Evolutionary conservation across 1,284 basidiomycete genomes (phyloP).

Genomic region (Gomphus sp.): DNA sequence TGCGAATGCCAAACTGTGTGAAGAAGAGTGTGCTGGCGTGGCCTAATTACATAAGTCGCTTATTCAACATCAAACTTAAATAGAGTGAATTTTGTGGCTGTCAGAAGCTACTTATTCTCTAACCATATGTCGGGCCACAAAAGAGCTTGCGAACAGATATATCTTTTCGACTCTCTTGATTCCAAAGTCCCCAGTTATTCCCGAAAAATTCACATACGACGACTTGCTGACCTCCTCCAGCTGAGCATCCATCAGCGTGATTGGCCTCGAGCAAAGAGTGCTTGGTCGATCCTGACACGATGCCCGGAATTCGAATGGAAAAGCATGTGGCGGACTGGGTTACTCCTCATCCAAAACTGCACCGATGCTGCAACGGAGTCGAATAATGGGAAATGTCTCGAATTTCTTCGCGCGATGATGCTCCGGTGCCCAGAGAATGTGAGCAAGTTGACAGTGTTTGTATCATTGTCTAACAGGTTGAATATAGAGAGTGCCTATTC

Average conservation of each 20-base stretch:
- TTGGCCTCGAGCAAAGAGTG: constrained; percentile 53
- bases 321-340: constrained; percentile 63
- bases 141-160: constrained; percentile 16
- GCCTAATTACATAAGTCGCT: too few species aligned
- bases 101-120: too few species aligned
- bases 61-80: too few species aligned
- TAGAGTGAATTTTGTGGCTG: too few species aligned
- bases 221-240: constrained; percentile 67
- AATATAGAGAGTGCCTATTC: constrained; percentile 59
- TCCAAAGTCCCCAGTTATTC: constrained; percentile 38
- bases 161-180: constrained; percentile 47
- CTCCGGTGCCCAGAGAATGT: constrained; percentile 57
- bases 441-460: constrained; percentile 18
- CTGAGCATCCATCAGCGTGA: constrained; percentile 66
- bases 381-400: constrained; percentile 29
- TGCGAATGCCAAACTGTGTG: not conserved
- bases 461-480: constrained; percentile 6
- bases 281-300: constrained; percentile 74
- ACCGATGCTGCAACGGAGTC: constrained; percentile 20
- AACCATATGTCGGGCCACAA: not conserved
- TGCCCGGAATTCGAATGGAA: constrained; percentile 80
- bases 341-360: constrained; percentile 39
- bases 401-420: constrained; percentile 61
- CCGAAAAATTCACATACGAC: constrained; percentile 61
- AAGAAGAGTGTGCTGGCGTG: too few species aligned